Base-by-base conservation (phyloP, 257 asterid genomes). In the Marsdenia floribunda region DNA sequence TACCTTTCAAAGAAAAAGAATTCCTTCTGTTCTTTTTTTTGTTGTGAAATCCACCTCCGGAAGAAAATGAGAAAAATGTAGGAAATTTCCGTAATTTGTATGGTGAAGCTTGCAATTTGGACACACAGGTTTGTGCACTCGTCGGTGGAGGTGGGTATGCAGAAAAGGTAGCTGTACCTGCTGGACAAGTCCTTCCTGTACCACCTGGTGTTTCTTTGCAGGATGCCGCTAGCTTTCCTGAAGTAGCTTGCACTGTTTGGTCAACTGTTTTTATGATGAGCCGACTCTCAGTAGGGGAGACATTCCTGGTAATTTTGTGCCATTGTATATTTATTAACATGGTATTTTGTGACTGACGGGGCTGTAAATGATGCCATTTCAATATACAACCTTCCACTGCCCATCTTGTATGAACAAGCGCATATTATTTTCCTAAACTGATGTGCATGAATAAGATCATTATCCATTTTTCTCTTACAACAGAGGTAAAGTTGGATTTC, bases 221-320 rank as follows among this genome's bases (percentile, higher is more conserved):
- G 77, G 99, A 95, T 58, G 99, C 99, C n/a, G 97, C 98, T 75
- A 53, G 90, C 84, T 92, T 95, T 72, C 99, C 99, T 0, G 99
- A 95, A 81, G 96, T 90, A 57, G 98, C 93, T 3, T 94, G 99
- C 82, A 92, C 99, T 3, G 98, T 95, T 52, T 95, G 97, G 98
- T 95, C 99, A 8, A 92, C 99, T 2, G 86, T 95, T 15, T 89
- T 95, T 78, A 95, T 95, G 98, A 92, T 50, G 81, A 92, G 98
- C 89, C 88, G 44, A 50, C 87, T 92, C 69, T 81, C 96, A 21
- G 33, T 83, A n/a, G 98, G 96, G 53, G 98, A 95, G 85, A 83
- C 91, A 4, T 83, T 90, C 73, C 82, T 95, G 98, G 99, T 92
- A 87, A 79, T 22, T 64, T 64, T 35, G 24, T 64, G 21, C 15